phyloP scores from a whole-genome alignment of 345 rosid genomes.

The Cardamine chenopodiifolia region DNA sequence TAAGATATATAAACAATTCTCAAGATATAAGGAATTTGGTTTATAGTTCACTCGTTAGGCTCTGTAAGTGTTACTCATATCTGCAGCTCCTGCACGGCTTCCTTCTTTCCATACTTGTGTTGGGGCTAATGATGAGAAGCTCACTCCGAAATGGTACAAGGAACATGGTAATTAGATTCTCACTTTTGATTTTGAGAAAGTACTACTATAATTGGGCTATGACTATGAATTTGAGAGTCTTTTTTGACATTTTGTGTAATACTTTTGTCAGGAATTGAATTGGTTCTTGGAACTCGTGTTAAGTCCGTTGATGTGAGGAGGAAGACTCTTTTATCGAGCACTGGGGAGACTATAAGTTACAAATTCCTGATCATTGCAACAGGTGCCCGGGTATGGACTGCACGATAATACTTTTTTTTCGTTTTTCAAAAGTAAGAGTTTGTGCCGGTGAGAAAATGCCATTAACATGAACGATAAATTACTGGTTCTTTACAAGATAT shows the following conservation, averaged over 20 bases:
- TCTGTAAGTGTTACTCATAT: constrained; percentile 27
- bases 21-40: constrained; percentile 7
- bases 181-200: not conserved
- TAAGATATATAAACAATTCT: not conserved
- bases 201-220: not conserved
- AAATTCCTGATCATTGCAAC: constrained; percentile 87
- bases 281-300: constrained; percentile 90
- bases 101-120: constrained; percentile 99
- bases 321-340: constrained; percentile 77
- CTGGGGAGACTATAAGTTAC: constrained; percentile 95
- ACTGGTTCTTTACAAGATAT: not conserved
- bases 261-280: constrained; percentile 74
- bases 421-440: constrained; percentile 9
- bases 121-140: constrained; percentile 87
- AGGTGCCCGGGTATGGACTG: constrained; percentile 94
- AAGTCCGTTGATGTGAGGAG: constrained; percentile 90
- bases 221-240: not conserved
- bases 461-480: not conserved
- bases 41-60: not conserved
- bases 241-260: constrained; percentile 21
- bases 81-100: constrained; percentile 86
- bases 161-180: constrained; percentile 67
- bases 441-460: not conserved
- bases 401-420: constrained; percentile 14
- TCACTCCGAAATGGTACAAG: constrained; percentile 89